phyloP scores from a whole-genome alignment of 2,329 filamentous ascomycete genomes.

The Xenoacremonium recifei region DNA sequence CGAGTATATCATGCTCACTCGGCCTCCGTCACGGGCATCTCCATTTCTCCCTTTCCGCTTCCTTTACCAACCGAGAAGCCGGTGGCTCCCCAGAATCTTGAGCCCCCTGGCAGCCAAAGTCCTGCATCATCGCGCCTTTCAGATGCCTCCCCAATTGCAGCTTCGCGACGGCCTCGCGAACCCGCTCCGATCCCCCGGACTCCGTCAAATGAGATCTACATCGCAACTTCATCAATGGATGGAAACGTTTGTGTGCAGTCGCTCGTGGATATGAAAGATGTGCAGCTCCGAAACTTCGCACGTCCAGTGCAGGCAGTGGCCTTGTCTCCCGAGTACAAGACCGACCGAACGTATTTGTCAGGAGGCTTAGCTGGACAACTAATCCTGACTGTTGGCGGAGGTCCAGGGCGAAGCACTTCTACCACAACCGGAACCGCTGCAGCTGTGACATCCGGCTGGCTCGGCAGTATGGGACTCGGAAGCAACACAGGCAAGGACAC shows the following conservation, averaged over 20 bases:
- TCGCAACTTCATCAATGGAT: slow-evolving; percentile 91
- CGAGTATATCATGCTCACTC: slow-evolving; percentile 90
- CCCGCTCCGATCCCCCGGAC: slow-evolving; percentile 62
- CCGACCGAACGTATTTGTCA: slow-evolving; percentile 83
- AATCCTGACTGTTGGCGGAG: slow-evolving; percentile 80
- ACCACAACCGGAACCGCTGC: slow-evolving; percentile 83
- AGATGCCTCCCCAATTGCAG: slow-evolving; percentile 46
- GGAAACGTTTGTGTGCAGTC: slow-evolving; percentile 93
- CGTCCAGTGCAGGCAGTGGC: slow-evolving; percentile 89
- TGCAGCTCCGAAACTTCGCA: slow-evolving; percentile 88
- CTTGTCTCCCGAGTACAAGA: slow-evolving; percentile 92
- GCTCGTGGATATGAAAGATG: slow-evolving; percentile 83
- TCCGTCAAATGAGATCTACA: slow-evolving; percentile 87
- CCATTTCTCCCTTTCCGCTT: slow-evolving; percentile 80
- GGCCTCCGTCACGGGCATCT: slow-evolving; percentile 85
- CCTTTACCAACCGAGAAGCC: slow-evolving; percentile 46
- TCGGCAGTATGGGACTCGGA: slow-evolving; percentile 82
- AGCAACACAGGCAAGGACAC: slow-evolving; percentile 79
- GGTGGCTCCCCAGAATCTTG: slow-evolving; percentile 37
- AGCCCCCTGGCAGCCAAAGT: slow-evolving; percentile 33
- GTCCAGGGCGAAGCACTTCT: slow-evolving; percentile 77
- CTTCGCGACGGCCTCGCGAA: slow-evolving; percentile 52
- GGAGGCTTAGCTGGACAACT: slow-evolving; percentile 86
- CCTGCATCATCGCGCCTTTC: slow-evolving; percentile 30
- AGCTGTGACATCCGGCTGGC: slow-evolving; percentile 84